Evolutionary conservation across 2,329 filamentous ascomycete genomes (phyloP).

Genomic region (Fusarium sp.): DNA sequence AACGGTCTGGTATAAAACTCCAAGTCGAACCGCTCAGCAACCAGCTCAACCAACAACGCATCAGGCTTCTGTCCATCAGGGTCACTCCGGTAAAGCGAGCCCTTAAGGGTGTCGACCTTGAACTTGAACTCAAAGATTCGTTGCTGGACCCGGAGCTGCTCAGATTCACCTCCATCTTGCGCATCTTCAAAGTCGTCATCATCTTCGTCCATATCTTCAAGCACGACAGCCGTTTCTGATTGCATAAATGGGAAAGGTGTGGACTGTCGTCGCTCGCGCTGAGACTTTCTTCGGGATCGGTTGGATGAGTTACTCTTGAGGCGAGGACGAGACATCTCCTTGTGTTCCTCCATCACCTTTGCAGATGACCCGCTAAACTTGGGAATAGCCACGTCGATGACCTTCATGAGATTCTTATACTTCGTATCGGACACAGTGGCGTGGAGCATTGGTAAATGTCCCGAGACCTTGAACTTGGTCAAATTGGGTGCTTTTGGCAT

Average conservation of each 20-base stretch:
- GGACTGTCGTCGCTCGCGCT: slow-evolving; percentile 70
- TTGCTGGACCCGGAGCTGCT: slow-evolving; percentile 81
- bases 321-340: slow-evolving; percentile 56
- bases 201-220: slow-evolving; percentile 81
- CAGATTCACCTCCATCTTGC: slow-evolving; percentile 66
- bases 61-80: slow-evolving; percentile 81
- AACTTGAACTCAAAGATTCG: slow-evolving; percentile 97
- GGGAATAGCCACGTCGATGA: slow-evolving; percentile 95
- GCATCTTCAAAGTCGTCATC: slow-evolving; percentile 77
- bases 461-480: slow-evolving; percentile 90
- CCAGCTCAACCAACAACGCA: slow-evolving; percentile 86
- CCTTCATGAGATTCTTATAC: slow-evolving; percentile 96
- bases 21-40: slow-evolving; percentile 89
- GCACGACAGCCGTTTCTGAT: slow-evolving; percentile 80
- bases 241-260: slow-evolving; percentile 81
- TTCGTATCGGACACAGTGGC: slow-evolving; percentile 93
- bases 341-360: slow-evolving; percentile 48
- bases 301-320: slow-evolving; percentile 62
- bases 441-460: slow-evolving; percentile 91
- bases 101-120: slow-evolving; percentile 92
- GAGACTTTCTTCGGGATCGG: slow-evolving; percentile 59
- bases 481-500: slow-evolving; percentile 95
- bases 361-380: slow-evolving; percentile 70
- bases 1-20: slow-evolving; percentile 89
- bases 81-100: slow-evolving; percentile 90